A percentile compares a stretch with the other conserved stretches of the same genome.
Conservation (phyloP, 768 basidiomycete genomes). For the Tricholoma flavovirens region DNA sequence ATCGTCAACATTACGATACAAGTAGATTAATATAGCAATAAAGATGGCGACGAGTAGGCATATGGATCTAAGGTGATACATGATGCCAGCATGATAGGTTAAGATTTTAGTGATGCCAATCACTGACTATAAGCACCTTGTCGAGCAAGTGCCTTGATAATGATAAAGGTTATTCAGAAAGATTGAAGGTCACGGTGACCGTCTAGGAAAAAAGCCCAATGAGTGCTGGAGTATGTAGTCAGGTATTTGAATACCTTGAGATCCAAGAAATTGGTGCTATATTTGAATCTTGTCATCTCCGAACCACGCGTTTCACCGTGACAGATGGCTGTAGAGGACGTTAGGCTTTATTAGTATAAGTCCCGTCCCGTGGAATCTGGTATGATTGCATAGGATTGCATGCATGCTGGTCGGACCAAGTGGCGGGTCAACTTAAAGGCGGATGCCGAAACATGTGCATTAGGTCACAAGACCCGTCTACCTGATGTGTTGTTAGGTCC, state of each 20-base stretch:
- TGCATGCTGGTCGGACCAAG: too few relatives aligned
- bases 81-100: background rate
- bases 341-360: too few relatives aligned
- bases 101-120: background rate
- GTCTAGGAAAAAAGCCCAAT: too few relatives aligned
- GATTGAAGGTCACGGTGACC: too few relatives aligned
- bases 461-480: background rate
- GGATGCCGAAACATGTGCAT: too few relatives aligned
- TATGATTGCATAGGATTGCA: too few relatives aligned
- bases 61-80: slow-evolving; percentile 1
- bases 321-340: background rate
- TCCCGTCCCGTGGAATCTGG: too few relatives aligned
- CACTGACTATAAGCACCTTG: background rate
- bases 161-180: too few relatives aligned
- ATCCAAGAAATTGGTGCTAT: background rate
- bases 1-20: slow-evolving; percentile 8
- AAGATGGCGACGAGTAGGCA: background rate
- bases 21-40: slow-evolving; percentile 1
- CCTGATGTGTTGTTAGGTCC: background rate
- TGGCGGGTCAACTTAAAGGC: too few relatives aligned
- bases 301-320: background rate
- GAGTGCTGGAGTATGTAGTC: too few relatives aligned
- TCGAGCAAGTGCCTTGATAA: too few relatives aligned
- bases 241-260: too few relatives aligned
- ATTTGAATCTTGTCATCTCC: background rate